These are phyloP conservation scores for Wickerhamomyces sp. DNA, from an alignment of 1,139 yeast species.

Conservation along the genomic window DNA sequence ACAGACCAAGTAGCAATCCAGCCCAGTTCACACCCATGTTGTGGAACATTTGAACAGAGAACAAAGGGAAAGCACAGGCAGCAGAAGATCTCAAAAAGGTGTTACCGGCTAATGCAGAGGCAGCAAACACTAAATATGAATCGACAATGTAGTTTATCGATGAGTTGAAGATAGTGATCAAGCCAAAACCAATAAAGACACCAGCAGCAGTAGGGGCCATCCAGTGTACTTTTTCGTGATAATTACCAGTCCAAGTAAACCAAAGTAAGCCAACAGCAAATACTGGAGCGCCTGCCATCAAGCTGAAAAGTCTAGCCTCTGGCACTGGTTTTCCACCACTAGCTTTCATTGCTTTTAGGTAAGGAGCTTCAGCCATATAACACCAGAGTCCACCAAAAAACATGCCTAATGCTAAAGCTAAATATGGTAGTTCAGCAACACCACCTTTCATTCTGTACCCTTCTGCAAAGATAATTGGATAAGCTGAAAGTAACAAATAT, in stretches of 20 bases:
- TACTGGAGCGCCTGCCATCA: conserved; percentile 63
- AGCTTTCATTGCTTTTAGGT: conserved; percentile 35
- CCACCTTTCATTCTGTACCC: conserved; percentile 58
- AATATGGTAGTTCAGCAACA: conserved; percentile 58
- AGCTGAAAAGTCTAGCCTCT: conserved; percentile 72
- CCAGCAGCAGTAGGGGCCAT: conserved; percentile 82
- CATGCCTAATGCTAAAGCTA: conserved; percentile 59
- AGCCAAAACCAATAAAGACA: conserved; percentile 66
- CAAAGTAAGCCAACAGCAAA: conserved; percentile 80
- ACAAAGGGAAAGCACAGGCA: conserved; percentile 80
- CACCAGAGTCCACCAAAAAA: conserved; percentile 49
- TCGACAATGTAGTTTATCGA: conserved; percentile 79
- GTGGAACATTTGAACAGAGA: conserved; percentile 68
- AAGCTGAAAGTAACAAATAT: conserved; percentile 72
- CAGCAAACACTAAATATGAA: conserved; percentile 73
- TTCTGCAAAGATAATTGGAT: conserved; percentile 65
- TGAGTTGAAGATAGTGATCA: conserved; percentile 72
- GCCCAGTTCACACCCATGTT: conserved; percentile 83
- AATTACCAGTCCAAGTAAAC: conserved; percentile 85
- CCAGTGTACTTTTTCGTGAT: conserved; percentile 68
- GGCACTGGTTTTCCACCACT: conserved; percentile 66
- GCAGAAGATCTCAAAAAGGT: conserved; percentile 66
- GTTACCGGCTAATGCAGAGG: conserved; percentile 88
- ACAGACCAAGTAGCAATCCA: conserved; percentile 67
- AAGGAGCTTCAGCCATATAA: conserved; percentile 33